Base-by-base conservation (phyloP, 306 rosid genomes). In the Lathyrus oleraceus region DNA sequence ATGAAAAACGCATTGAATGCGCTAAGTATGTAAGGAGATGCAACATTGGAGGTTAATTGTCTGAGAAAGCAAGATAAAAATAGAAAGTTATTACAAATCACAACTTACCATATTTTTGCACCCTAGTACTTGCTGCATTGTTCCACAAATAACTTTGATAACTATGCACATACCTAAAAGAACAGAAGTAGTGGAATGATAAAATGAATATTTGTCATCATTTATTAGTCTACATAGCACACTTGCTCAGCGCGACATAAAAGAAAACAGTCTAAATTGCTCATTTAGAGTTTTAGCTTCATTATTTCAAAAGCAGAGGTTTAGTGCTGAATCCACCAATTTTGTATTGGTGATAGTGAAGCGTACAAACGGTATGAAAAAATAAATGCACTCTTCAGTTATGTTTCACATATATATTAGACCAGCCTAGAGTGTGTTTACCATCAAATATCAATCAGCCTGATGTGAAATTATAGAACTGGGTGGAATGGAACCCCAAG, bases 101-200 rank as follows among this genome's bases (percentile, higher is more conserved):
- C 61, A 77, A 81, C 84, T 68, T 82, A 88, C 99, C 99, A 72
- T 84, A 86, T 76, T 87, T 88, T 78, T 94, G 86, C 83, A 91
- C 92, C 83, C 99, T 91, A 71, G 65, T 74, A 81, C 96, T 94
- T 40, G 97, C 92, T 56, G 97, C 95, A 76, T 91, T 89, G 80
- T 91, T 94, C 99, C 97, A 94, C 76, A 94, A 82, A 79, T 84
- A 88, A 89, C 99, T 94, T 85, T 94, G 99, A 68, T 91, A 94
- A 82, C 99, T 91, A 74, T 94, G 98, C 17, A 94, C 85, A 66
- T 94, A 94, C 98, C 98, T 94, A 77, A 72, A 79, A 25, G 70
- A 61, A 49, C 36, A 38, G 12, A 42, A 75, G 47, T 10, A 35
- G 54, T 21, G 60, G 2, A 69, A 65, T 57, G 23, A 27, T 49